Percentiles rank a stretch among this genome's conserved stretches.
phyloP scores from a whole-genome alignment of 2,329 filamentous ascomycete species.

The Phoma sp. region DNA sequence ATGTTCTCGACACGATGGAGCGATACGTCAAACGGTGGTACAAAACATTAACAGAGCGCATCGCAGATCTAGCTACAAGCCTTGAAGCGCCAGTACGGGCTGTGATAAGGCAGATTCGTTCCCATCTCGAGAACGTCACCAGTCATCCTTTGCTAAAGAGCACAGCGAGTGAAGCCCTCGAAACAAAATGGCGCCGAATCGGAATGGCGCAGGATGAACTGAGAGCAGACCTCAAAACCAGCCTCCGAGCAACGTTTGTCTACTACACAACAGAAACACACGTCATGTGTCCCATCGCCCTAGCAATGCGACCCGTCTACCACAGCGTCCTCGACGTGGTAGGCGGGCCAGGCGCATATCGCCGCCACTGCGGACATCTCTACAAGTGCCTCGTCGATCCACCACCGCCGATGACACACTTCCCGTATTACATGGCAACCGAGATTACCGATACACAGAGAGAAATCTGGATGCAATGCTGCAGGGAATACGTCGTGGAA shows the following conservation, averaged over 20 bases:
- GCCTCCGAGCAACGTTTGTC: conserved; percentile 5
- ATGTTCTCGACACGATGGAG: conserved; percentile 7
- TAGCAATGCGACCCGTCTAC: conserved; percentile 14
- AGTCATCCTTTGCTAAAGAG: conserved; percentile 1
- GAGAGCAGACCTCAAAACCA: background rate
- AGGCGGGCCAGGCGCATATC: conserved; percentile 3
- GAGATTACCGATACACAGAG: background rate
- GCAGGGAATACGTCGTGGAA: conserved; percentile 3
- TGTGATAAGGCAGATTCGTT: background rate
- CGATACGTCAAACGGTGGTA: conserved; percentile 8
- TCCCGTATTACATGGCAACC: conserved; percentile 1
- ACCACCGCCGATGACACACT: background rate
- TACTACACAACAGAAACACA: conserved; percentile 17
- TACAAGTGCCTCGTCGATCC: background rate
- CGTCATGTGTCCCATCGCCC: conserved; percentile 13
- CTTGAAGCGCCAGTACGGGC: background rate
- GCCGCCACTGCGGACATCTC: background rate
- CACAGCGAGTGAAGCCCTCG: conserved; percentile 2
- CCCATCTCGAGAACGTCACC: background rate
- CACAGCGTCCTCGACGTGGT: background rate
- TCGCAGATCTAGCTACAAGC: background rate
- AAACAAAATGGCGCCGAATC: background rate
- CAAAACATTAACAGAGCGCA: background rate
- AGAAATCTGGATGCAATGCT: conserved; percentile 1
- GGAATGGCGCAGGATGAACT: background rate